These are phyloP conservation scores for Circinella minor DNA, from an alignment of 371 early-diverging fungal species.

Conservation along the genomic window DNA sequence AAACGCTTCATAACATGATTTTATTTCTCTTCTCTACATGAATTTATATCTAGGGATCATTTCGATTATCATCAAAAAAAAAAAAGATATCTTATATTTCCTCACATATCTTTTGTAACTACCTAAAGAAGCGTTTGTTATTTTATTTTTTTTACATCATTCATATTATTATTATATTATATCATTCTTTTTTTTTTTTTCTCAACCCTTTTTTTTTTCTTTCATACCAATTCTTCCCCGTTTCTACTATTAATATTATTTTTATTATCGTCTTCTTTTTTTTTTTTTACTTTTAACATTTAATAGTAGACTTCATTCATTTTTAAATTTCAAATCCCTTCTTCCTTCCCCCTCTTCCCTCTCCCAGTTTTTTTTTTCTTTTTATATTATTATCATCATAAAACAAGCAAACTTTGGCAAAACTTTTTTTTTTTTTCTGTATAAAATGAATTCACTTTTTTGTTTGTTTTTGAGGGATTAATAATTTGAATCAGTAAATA, in stretches of 20 bases:
- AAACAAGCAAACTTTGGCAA: constrained; percentile 4
- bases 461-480: no score
- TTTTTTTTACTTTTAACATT: not conserved
- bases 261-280: not conserved
- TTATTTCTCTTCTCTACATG: no score
- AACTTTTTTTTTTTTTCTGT: not conserved
- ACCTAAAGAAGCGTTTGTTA: not conserved
- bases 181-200: no score
- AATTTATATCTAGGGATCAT: no score
- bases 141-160: no score
- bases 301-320: not conserved
- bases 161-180: no score
- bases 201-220: not conserved
- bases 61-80: not conserved
- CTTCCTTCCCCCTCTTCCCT: not conserved
- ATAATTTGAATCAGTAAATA: no score
- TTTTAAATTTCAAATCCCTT: not conserved
- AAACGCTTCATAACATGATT: not conserved
- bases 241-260: no score
- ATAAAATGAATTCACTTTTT: no score
- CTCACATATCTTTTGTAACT: not conserved
- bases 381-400: not conserved
- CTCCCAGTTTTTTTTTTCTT: not conserved
- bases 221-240: not conserved
- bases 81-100: not conserved